Percentiles rank a stretch among this genome's conserved stretches.
phyloP scores from a whole-genome alignment of 371 early-diverging fungal genomes.

The Mucor plumbeus region DNA sequence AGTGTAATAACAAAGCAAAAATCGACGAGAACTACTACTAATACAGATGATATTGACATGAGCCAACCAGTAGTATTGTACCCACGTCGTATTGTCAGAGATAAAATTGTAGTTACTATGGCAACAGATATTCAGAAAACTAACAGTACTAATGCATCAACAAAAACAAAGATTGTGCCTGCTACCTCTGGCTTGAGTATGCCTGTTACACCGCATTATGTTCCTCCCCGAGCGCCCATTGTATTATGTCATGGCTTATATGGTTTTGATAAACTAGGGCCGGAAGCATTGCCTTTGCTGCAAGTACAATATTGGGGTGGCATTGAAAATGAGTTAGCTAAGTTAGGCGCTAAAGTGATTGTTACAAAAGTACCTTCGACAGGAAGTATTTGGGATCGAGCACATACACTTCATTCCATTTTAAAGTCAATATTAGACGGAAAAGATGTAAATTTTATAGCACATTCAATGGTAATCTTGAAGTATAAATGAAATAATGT shows the following conservation, averaged over 20 bases:
- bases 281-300: constrained; percentile 74
- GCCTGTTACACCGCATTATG: constrained; percentile 69
- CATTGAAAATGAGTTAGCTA: constrained; percentile 79
- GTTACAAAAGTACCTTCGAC: constrained; percentile 83
- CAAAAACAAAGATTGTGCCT: constrained; percentile 5
- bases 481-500: too few relatives aligned
- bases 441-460: constrained; percentile 80
- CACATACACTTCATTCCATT: constrained; percentile 74
- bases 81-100: constrained; percentile 15
- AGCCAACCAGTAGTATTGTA: constrained; percentile 14
- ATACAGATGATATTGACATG: not conserved
- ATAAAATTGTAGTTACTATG: not conserved
- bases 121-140: not conserved
- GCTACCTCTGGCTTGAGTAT: constrained; percentile 34
- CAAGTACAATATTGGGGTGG: constrained; percentile 93
- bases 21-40: too few relatives aligned
- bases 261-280: constrained; percentile 86
- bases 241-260: constrained; percentile 92
- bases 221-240: constrained; percentile 80
- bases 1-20: not conserved
- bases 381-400: constrained; percentile 81
- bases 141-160: not conserved
- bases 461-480: constrained; percentile 84
- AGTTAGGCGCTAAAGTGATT: constrained; percentile 82
- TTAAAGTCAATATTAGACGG: constrained; percentile 60